Evolutionary conservation across 768 basidiomycete genomes (phyloP).

Genomic region (Lactifluus subvellereus): DNA sequence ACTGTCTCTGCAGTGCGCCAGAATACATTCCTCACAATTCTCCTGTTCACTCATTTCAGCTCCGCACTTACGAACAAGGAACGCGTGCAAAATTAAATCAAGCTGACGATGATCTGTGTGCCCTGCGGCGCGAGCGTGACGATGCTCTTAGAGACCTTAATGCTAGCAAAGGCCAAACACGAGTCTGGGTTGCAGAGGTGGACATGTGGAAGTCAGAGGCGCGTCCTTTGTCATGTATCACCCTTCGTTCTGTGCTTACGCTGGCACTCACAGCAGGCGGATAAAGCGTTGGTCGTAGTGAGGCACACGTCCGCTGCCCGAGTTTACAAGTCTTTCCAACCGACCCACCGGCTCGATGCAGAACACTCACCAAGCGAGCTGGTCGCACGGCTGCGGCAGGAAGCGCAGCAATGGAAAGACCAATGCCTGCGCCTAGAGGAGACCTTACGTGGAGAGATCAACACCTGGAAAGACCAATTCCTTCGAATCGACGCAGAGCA

Average conservation of each 20-base stretch:
- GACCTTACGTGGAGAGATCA: slow-evolving; percentile 27
- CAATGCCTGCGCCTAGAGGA: slow-evolving; percentile 49
- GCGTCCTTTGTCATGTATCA: background rate
- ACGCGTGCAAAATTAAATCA: slow-evolving; percentile 15
- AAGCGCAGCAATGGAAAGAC: slow-evolving; percentile 67
- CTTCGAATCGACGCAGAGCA: no score
- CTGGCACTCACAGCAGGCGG: slow-evolving; percentile 1
- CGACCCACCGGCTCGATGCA: slow-evolving; percentile 26
- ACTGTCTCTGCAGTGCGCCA: slow-evolving; percentile 37
- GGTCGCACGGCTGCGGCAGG: slow-evolving; percentile 55
- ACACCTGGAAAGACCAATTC: no score
- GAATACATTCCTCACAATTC: background rate
- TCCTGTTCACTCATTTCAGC: slow-evolving; percentile 11
- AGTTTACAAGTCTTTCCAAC: background rate
- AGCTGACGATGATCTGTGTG: slow-evolving; percentile 20
- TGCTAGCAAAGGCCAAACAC: slow-evolving; percentile 10
- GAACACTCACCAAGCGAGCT: slow-evolving; percentile 58
- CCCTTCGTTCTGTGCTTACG: background rate
- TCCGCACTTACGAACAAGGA: slow-evolving; percentile 21
- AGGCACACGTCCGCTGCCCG: background rate
- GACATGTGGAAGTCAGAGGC: slow-evolving; percentile 24
- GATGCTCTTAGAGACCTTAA: slow-evolving; percentile 18
- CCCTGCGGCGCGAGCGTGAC: slow-evolving; percentile 20
- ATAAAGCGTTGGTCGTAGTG: slow-evolving; percentile 11
- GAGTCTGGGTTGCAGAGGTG: slow-evolving; percentile 11